These are phyloP conservation scores for Citrus mangshanensis DNA, from an alignment of 345 rosid species.

Conservation along the genomic window DNA sequence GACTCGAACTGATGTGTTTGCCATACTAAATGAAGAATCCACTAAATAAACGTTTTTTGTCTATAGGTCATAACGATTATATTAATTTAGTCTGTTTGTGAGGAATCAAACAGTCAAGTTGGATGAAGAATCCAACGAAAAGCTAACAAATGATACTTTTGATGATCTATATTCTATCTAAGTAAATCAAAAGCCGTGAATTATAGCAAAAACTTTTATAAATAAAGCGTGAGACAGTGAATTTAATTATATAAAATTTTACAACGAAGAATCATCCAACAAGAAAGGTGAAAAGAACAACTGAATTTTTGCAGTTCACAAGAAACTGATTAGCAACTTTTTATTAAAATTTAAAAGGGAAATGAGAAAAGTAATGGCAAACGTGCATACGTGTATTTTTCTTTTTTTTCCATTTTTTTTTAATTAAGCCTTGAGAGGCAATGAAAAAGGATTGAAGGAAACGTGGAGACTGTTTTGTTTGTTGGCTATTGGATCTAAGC, in stretches of 20 bases:
- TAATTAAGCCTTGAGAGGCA: neutral
- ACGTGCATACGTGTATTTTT: too few relatives aligned
- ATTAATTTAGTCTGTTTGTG: too few relatives aligned
- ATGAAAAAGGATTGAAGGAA: neutral
- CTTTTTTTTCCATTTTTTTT: too few relatives aligned
- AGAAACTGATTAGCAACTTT: neutral
- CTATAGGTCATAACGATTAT: too few relatives aligned
- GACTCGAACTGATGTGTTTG: too few relatives aligned
- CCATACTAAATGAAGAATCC: too few relatives aligned
- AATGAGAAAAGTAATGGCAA: neutral
- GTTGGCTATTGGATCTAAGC: constrained; percentile 31
- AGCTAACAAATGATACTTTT: neutral
- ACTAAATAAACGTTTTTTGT: too few relatives aligned
- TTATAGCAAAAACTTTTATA: neutral
- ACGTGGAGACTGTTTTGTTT: constrained; percentile 24
- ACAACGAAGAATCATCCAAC: constrained; percentile 26
- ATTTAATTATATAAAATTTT: neutral
- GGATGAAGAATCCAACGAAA: neutral
- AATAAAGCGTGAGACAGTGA: neutral
- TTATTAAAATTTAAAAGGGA: neutral
- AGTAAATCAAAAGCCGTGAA: neutral
- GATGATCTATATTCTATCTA: neutral
- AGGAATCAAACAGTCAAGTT: too few relatives aligned
- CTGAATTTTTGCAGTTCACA: neutral
- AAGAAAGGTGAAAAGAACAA: constrained; percentile 12